Conservation (phyloP, 176 grass and related monocot species). For the Bothriochloa decipiens region DNA sequence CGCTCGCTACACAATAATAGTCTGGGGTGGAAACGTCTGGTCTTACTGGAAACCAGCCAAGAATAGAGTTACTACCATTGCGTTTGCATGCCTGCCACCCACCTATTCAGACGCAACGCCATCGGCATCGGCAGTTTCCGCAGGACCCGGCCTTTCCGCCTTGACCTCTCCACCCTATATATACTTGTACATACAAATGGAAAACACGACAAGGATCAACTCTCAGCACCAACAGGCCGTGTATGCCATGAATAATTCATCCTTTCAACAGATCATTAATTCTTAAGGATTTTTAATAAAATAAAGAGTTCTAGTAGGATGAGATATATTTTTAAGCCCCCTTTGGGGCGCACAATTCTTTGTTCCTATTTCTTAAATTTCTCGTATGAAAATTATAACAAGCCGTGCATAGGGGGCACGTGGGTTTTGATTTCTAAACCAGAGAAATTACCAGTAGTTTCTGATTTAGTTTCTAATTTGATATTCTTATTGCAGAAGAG, state of each 20-base stretch:
- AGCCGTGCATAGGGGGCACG: too few species aligned
- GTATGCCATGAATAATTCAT: background rate
- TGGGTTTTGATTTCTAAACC: too few species aligned
- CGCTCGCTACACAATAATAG: background rate
- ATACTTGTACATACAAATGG: background rate
- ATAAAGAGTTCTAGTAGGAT: background rate
- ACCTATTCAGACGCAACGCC: conserved; percentile 12
- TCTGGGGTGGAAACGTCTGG: background rate
- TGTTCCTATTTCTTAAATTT: too few species aligned
- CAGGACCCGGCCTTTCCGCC: background rate
- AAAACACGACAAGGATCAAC: background rate
- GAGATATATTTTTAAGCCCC: background rate
- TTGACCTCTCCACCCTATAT: background rate
- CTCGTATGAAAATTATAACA: too few species aligned
- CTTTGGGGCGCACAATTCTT: too few species aligned
- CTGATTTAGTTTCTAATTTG: too few species aligned
- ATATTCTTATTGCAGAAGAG: too few species aligned
- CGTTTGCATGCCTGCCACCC: background rate
- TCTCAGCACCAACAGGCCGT: background rate
- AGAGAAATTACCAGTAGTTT: too few species aligned
- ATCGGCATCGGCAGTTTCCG: background rate
- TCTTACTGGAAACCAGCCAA: conserved; percentile 37
- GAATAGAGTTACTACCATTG: background rate
- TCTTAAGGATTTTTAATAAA: background rate
- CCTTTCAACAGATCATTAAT: background rate